Base-by-base conservation (phyloP, 129 eudicot species). In the Flaveria trinervia region DNA sequence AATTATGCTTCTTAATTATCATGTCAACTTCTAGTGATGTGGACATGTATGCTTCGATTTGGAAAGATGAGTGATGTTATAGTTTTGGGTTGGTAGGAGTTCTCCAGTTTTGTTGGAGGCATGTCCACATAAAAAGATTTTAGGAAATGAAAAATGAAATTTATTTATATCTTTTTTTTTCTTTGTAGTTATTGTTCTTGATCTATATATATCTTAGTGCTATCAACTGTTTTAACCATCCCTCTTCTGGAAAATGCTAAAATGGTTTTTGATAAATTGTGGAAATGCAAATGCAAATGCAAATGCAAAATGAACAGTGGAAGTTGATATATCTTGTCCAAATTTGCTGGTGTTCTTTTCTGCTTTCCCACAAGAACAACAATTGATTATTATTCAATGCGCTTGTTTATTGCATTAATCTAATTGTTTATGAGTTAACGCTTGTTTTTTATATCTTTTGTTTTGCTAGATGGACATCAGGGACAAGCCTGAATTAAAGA, bases 401-500 rank as follows among this genome's bases (percentile, higher is more conserved):
- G 12, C 2, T 64, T 1, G 18, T 45, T 43, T 44, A 17, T 68
- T 75, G 36, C 50, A 30, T 65, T 67, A 15, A 67, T 55, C 8
- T 9, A 77, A 16, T 13, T 10, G 9, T 45, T 17, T 13, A 7
- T n/a, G 57, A 30, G 56, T 71, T 79, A 30, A 79, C 28, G 2
- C 49, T 52, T 65, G 18, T 9, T 36, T 70, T 64, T 22, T 26
- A 17, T 22, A 44, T 56, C 10, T 28, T 52, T 65, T 60, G 65
- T 79, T 60, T 71, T 26, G 10, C 41, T 84, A 94, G 98, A 82
- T 87, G 17, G 98, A 94, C 84, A 89, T 94, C 66, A 86, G 98
- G 83, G 86, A 91, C 83, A 94, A 84, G 86, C 83, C 88, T 49
- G 96, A 85, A 28, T 83, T 94, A 72, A 92, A 94, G 70, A 83